Percentiles rank a stretch among this genome's conserved stretches.
These are phyloP conservation scores for Fomitopsis schrenkii DNA, from an alignment of 1,284 basidiomycete genomes.

Conservation along the genomic window DNA sequence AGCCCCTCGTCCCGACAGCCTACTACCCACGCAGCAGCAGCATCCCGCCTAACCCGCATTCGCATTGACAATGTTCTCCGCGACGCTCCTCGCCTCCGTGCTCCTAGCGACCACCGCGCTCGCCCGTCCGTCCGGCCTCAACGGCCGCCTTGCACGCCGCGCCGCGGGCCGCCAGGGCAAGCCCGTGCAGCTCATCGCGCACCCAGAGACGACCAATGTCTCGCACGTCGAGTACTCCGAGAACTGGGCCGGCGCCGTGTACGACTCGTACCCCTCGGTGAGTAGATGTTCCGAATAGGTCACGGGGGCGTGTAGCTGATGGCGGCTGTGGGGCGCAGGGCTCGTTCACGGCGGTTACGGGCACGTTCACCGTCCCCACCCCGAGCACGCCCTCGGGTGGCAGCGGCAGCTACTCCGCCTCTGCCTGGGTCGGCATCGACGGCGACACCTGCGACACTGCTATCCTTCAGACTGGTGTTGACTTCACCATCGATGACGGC, in stretches of 20 bases:
- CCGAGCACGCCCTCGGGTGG: slow-evolving; percentile 21
- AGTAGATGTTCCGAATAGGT: background rate
- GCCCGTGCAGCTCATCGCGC: background rate
- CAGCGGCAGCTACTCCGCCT: slow-evolving; percentile 24
- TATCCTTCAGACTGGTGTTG: slow-evolving; percentile 17
- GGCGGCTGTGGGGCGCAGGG: slow-evolving; percentile 11
- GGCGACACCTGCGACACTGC: slow-evolving; percentile 13
- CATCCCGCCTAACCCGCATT: background rate
- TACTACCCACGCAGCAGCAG: too few relatives aligned
- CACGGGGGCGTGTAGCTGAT: background rate
- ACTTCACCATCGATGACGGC: slow-evolving; percentile 24
- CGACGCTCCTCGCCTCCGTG: background rate
- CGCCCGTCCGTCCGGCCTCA: background rate
- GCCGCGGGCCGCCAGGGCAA: background rate
- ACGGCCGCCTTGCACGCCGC: background rate
- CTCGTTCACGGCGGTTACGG: slow-evolving; percentile 26
- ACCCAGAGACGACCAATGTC: background rate
- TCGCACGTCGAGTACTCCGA: background rate
- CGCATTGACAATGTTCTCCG: background rate
- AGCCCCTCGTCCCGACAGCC: background rate
- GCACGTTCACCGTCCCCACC: slow-evolving; percentile 28
- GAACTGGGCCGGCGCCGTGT: slow-evolving; percentile 1
- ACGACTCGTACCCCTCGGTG: background rate
- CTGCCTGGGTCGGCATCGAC: slow-evolving; percentile 29
- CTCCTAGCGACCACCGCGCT: background rate